Base-by-base conservation (phyloP, 768 basidiomycete species). In the Lactarius vividus region DNA sequence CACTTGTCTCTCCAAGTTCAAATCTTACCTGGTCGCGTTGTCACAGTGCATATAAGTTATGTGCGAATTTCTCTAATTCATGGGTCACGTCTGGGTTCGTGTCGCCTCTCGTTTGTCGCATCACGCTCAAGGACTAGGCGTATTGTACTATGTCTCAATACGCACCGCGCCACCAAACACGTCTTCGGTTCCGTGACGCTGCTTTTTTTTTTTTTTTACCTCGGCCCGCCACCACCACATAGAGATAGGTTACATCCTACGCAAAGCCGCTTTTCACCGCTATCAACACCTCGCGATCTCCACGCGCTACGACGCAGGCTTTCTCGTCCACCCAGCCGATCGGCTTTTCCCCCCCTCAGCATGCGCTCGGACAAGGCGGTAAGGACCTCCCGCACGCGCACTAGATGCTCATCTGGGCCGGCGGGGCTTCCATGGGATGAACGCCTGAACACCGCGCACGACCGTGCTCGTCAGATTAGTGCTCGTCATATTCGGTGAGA, bases 371-470 rank as follows among this genome's bases (percentile, higher is more conserved):
- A 98, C 10, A 35, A 35, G 0, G 35, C 35, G 35, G 11, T 11
- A 11, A 35, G 10, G 35, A 35, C 35, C 35, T 35, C 35, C 35
- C 35, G 35, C 35, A 35, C 35, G 35, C 35, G 35, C 35, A 35
- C 11, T 96, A 98, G 72, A 96, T 98, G 93, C 79, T 98, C 18
- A 98, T 98, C 78, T 99, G 96, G 97, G 96, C 96, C 1, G 96
- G 96, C 94, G 2, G 2, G 96, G 96, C 2, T 96, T 99, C 81
- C 88, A 88, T 64, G 96, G 97, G n/a, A 82, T 86, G 33, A 96
- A 96, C 73, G 94, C 94, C 0, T 87, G 93, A 93, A 33, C 92
- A 44, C 82, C 98, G 61, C 82, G 94, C 40, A 97, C 88, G 55
- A 98, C 97, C 0, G 95, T 98, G 28, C 86, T 99, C 31, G 89